Conservation (phyloP, 2,329 filamentous ascomycete genomes). For the Pseudocercospora macadamiae region DNA sequence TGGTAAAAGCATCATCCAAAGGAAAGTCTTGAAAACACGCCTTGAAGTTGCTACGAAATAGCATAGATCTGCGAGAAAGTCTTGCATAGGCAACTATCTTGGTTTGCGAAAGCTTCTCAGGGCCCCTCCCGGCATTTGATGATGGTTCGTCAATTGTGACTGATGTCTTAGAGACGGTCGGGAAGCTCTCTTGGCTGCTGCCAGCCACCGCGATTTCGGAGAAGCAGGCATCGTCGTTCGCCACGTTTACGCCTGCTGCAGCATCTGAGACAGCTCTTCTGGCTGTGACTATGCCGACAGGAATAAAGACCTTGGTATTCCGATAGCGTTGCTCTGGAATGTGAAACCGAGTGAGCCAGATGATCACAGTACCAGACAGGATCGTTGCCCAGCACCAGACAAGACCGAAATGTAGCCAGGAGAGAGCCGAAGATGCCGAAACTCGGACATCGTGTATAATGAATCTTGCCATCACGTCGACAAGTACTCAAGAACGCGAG, state of each 20-base stretch:
- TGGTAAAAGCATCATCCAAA: constrained; percentile 10
- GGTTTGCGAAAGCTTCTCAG: not conserved
- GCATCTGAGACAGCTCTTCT: not conserved
- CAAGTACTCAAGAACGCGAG: not conserved
- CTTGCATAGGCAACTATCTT: not conserved
- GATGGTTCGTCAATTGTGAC: not conserved
- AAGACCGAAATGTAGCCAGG: not conserved
- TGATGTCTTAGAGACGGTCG: not conserved
- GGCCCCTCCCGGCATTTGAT: not conserved
- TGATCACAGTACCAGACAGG: not conserved
- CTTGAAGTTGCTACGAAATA: constrained; percentile 17
- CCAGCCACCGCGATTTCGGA: not conserved
- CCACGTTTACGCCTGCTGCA: not conserved
- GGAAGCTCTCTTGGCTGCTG: not conserved
- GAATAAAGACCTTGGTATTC: not conserved
- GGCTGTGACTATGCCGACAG: not conserved
- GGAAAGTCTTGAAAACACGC: constrained; percentile 19
- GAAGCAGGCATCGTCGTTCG: not conserved
- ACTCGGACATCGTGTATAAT: not conserved
- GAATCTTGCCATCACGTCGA: not conserved
- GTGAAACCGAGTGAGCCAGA: not conserved
- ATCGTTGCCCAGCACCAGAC: not conserved
- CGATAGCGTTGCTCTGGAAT: not conserved
- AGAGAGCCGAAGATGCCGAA: not conserved
- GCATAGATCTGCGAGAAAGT: not conserved